Percentiles rank a stretch among this genome's conserved stretches.
phyloP scores from a whole-genome alignment of 2,329 filamentous ascomycete genomes.

The Aureobasidium sp. region DNA sequence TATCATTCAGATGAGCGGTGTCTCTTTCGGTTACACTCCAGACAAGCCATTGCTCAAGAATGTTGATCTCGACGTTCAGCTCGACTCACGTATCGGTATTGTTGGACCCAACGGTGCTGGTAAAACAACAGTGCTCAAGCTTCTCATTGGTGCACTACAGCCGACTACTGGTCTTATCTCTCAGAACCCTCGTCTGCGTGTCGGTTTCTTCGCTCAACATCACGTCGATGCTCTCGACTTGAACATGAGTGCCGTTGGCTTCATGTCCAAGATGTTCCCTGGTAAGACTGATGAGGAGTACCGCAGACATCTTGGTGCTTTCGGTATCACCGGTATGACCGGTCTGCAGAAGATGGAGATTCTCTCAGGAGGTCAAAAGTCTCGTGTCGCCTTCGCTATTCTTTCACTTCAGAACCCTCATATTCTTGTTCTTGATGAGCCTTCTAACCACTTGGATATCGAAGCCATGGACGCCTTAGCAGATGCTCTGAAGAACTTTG shows the following conservation, averaged over 20 bases:
- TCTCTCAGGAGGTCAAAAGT: conserved; percentile 95
- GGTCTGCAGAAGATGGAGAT: conserved; percentile 93
- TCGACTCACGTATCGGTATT: conserved; percentile 96
- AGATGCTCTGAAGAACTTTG: conserved; percentile 74
- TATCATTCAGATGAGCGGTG: conserved; percentile 93
- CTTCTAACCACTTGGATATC: conserved; percentile 97
- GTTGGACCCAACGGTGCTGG: conserved; percentile 98
- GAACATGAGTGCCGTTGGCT: conserved; percentile 79
- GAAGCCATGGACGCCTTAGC: conserved; percentile 97
- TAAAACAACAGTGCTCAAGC: conserved; percentile 96
- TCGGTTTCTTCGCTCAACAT: conserved; percentile 97
- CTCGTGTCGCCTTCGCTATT: conserved; percentile 96
- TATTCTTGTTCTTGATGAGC: conserved; percentile 95
- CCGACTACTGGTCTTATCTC: conserved; percentile 77
- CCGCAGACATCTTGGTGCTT: conserved; percentile 84
- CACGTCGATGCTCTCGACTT: conserved; percentile 95
- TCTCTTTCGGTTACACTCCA: conserved; percentile 78
- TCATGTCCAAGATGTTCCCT: conserved; percentile 90
- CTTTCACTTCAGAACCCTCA: conserved; percentile 89
- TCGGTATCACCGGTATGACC: conserved; percentile 82
- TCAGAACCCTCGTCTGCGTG: conserved; percentile 76
- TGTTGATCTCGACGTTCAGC: conserved; percentile 92
- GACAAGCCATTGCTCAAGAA: conserved; percentile 76
- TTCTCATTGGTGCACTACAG: conserved; percentile 81
- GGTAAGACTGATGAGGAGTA: conserved; percentile 95